Conservation (phyloP, 495 filamentous ascomycete genomes). For the Neurospora sp. region DNA sequence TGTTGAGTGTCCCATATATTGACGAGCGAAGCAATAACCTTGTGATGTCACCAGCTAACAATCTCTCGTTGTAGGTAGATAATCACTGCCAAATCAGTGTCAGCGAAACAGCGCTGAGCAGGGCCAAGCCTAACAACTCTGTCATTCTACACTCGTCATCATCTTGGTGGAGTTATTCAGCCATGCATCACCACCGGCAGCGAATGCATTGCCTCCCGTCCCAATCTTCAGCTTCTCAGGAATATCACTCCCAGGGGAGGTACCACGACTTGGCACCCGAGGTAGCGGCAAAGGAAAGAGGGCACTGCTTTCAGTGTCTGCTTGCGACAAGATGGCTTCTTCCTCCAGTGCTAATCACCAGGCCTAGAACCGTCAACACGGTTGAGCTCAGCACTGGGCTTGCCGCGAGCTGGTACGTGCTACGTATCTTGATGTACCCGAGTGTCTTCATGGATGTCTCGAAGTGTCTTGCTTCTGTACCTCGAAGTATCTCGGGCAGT, state of each 20-base stretch:
- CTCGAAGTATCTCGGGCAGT: not conserved
- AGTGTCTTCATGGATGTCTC: not conserved
- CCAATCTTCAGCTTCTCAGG: not conserved
- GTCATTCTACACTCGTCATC: not conserved
- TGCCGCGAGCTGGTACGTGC: not conserved
- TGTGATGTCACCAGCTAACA: not conserved
- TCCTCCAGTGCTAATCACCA: not conserved
- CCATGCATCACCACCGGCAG: not conserved
- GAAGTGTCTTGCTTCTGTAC: not conserved
- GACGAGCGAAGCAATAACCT: not conserved
- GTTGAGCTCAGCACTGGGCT: not conserved
- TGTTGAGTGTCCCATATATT: not conserved
- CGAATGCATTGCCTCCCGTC: not conserved
- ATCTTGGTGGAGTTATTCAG: not conserved
- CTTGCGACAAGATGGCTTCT: not conserved
- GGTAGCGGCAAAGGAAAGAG: not conserved
- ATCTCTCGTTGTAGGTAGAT: not conserved
- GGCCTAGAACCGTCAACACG: not conserved
- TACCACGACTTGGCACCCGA: not conserved
- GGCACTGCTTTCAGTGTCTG: not conserved
- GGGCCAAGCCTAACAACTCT: not conserved
- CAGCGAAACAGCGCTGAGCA: not conserved
- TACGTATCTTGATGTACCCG: not conserved
- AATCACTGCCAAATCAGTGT: not conserved
- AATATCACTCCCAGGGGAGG: not conserved